Percentiles rank a stretch among this genome's conserved stretches.
phyloP scores from a whole-genome alignment of 306 rosid genomes.

The Nissolia schottii region DNA sequence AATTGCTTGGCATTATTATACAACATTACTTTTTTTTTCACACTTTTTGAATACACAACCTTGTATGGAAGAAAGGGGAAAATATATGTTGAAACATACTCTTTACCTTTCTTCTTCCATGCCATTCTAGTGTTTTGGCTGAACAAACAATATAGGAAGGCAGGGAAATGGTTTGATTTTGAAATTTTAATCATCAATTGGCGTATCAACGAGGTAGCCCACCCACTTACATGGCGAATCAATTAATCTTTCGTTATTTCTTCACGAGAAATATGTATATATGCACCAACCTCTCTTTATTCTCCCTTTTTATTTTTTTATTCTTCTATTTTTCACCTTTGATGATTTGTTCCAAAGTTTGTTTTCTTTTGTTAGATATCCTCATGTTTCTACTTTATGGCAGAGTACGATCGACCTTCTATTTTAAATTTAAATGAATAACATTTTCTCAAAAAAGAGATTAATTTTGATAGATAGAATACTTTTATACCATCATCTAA shows the following conservation, averaged over 20 bases:
- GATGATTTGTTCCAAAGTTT: background rate
- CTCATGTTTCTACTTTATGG: background rate
- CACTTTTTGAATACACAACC: too few species aligned
- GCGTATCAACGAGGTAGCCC: background rate
- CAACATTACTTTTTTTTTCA: too few species aligned
- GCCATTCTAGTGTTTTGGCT: too few species aligned
- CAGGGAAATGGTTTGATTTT: background rate
- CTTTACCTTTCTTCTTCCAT: too few species aligned
- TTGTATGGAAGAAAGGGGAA: too few species aligned
- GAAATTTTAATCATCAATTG: background rate
- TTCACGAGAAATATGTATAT: background rate
- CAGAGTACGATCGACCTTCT: background rate
- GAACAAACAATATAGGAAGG: too few species aligned
- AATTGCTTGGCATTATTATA: too few species aligned
- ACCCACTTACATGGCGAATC: background rate
- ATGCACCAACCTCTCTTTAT: background rate
- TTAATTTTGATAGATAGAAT: too few species aligned
- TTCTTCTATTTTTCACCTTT: background rate
- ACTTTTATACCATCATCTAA: too few species aligned
- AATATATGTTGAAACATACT: too few species aligned
- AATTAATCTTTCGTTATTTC: background rate
- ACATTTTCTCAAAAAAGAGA: background rate
- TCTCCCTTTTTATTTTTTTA: background rate
- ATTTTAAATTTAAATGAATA: background rate
- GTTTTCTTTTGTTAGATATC: background rate